A percentile compares a stretch with the other conserved stretches of the same genome.
Evolutionary conservation across 2,329 filamentous ascomycete species (phyloP).

Genomic region (Alternaria dauci): DNA sequence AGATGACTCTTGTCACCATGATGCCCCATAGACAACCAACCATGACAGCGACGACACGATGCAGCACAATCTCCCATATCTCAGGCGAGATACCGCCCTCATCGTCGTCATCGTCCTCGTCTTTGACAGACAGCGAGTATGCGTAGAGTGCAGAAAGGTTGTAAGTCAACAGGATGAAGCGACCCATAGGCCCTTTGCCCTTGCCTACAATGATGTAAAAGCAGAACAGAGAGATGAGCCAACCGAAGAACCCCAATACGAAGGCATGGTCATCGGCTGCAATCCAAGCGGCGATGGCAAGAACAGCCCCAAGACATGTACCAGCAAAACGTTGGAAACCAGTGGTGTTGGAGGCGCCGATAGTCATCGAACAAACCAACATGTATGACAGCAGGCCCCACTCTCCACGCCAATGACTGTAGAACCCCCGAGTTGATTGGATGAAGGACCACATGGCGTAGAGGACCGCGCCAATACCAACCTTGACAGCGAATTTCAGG

Average conservation of each 20-base stretch:
- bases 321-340: constrained; percentile 86
- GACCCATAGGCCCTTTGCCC: constrained; percentile 86
- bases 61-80: constrained; percentile 86
- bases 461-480: constrained; percentile 85
- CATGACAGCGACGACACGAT: constrained; percentile 86
- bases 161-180: constrained; percentile 94
- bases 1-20: constrained; percentile 85
- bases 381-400: constrained; percentile 98
- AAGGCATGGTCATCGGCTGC: constrained; percentile 76
- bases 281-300: constrained; percentile 81
- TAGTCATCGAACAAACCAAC: constrained; percentile 98
- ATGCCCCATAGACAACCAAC: constrained; percentile 92
- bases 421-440: constrained; percentile 77
- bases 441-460: constrained; percentile 93
- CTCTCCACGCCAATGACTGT: constrained; percentile 90
- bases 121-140: constrained; percentile 83
- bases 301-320: constrained; percentile 80
- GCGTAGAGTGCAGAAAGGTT: constrained; percentile 95
- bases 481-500: constrained; percentile 85
- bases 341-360: constrained; percentile 93
- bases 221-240: constrained; percentile 79
- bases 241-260: constrained; percentile 81
- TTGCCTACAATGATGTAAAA: constrained; percentile 89
- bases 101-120: constrained; percentile 80
- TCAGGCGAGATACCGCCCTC: constrained; percentile 85